Conservation (phyloP, 2,329 filamentous ascomycete genomes). For the Septoria linicola region DNA sequence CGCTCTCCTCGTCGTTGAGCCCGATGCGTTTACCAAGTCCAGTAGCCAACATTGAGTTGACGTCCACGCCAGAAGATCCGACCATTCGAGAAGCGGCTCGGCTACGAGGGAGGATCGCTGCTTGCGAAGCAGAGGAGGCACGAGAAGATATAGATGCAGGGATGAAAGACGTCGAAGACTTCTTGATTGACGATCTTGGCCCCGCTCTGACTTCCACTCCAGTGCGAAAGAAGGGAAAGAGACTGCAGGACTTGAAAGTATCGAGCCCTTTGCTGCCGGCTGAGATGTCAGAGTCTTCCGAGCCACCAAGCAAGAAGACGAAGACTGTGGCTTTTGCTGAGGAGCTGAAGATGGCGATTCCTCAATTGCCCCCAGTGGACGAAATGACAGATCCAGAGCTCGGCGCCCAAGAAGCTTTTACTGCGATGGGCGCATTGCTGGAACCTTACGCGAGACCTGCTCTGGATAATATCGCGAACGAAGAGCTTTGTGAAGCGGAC, state of each 20-base stretch:
- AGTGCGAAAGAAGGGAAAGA: slow-evolving; percentile 37
- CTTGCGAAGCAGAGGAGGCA: slow-evolving; percentile 29
- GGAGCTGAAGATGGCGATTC: slow-evolving; percentile 39
- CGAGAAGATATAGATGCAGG: slow-evolving; percentile 22
- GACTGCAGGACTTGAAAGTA: slow-evolving; percentile 43
- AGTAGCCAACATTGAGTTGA: slow-evolving; percentile 34
- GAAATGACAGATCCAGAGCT: slow-evolving; percentile 19
- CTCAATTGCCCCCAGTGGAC: slow-evolving; percentile 33
- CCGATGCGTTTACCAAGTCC: slow-evolving; percentile 33
- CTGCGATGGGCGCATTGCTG: slow-evolving; percentile 38
- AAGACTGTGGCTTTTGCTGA: slow-evolving; percentile 45
- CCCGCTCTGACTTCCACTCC: slow-evolving; percentile 31
- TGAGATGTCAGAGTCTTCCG: slow-evolving; percentile 33
- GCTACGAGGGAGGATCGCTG: slow-evolving; percentile 35
- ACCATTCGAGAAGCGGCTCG: slow-evolving; percentile 29
- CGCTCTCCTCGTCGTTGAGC: slow-evolving; percentile 42
- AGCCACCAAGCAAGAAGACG: slow-evolving; percentile 41
- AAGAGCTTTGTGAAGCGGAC: slow-evolving; percentile 49
- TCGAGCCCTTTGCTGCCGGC: slow-evolving; percentile 49
- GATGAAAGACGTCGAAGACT: neutral
- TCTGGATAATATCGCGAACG: slow-evolving; percentile 41
- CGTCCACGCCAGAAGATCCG: slow-evolving; percentile 35
- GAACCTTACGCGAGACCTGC: slow-evolving; percentile 41
- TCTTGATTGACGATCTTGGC: neutral
- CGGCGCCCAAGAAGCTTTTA: slow-evolving; percentile 34